These are phyloP conservation scores for Pseudomonodictys pantanalensis DNA, from an alignment of 495 filamentous ascomycete species.

Conservation along the genomic window DNA sequence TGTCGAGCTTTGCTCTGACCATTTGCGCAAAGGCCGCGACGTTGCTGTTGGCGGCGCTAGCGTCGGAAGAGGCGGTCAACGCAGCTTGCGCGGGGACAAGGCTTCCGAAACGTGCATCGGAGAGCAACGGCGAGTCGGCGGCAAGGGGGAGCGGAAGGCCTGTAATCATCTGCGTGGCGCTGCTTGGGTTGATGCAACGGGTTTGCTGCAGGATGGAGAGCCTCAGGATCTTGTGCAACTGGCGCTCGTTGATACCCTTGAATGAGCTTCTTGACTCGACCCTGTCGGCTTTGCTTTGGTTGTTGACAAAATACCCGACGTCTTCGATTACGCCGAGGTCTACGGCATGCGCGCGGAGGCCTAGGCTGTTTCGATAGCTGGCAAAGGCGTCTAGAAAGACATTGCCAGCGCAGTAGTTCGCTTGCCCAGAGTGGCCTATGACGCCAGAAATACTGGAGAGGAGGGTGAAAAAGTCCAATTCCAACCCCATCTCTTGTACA, in stretches of 20 bases:
- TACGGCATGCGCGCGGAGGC: not conserved
- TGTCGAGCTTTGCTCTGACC: not conserved
- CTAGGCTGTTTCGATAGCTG: not conserved
- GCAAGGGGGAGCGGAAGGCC: not conserved
- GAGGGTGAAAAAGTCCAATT: constrained; percentile 9
- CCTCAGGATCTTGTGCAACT: not conserved
- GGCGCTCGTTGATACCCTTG: not conserved
- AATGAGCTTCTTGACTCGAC: not conserved
- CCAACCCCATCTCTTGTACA: not conserved
- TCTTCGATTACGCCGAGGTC: constrained; percentile 20
- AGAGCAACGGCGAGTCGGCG: not conserved
- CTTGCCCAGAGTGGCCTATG: constrained; percentile 6
- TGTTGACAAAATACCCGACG: constrained; percentile 14
- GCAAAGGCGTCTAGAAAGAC: not conserved
- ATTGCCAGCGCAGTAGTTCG: constrained; percentile 13
- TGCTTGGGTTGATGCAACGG: not conserved
- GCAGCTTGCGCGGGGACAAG: not conserved
- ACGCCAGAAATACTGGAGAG: constrained; percentile 1
- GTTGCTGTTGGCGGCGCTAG: not conserved
- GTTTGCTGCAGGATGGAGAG: not conserved
- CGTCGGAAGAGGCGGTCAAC: not conserved
- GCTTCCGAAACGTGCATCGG: not conserved
- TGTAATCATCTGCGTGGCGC: not conserved
- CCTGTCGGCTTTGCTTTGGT: not conserved
- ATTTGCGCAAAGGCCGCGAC: not conserved